Percentiles rank a stretch among this genome's conserved stretches.
Conservation (phyloP, 1,284 basidiomycete species). For the Athelia psychrophila region DNA sequence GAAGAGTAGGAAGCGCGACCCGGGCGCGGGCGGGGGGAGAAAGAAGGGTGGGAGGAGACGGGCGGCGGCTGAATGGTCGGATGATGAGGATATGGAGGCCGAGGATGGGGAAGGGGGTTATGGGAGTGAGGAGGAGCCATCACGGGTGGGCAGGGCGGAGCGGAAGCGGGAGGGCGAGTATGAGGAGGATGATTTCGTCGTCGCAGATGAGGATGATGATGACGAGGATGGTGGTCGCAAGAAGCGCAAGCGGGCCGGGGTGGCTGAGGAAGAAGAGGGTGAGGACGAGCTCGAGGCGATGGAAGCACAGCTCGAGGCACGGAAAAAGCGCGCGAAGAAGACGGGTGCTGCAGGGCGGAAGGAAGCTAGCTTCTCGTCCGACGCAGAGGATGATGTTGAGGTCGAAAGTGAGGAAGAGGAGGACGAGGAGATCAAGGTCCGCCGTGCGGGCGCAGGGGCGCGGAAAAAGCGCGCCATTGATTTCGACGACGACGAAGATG, state of each 20-base stretch:
- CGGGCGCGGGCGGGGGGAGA: conserved; percentile 41
- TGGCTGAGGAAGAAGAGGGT: conserved; percentile 40
- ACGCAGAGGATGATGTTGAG: conserved; percentile 41
- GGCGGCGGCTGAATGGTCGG: conserved; percentile 53
- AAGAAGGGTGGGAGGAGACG: conserved; percentile 45
- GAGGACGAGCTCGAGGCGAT: conserved; percentile 67
- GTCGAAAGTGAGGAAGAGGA: conserved; percentile 75
- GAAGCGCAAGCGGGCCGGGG: conserved; percentile 35
- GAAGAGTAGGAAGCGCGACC: conserved; percentile 58
- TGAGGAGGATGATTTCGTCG: conserved; percentile 80
- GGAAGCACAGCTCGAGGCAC: conserved; percentile 60
- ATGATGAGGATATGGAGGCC: conserved; percentile 48
- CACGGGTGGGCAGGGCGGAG: conserved; percentile 22
- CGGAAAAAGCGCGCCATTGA: conserved; percentile 56
- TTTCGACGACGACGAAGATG: conserved; percentile 62
- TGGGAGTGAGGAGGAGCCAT: conserved; percentile 32
- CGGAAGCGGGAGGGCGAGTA: conserved; percentile 57
- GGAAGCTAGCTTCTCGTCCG: conserved; percentile 12
- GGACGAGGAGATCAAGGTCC: conserved; percentile 59
- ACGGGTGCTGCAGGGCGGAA: conserved; percentile 26
- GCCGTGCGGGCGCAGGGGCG: conserved; percentile 42
- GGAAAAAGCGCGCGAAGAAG: conserved; percentile 26
- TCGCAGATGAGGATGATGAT: conserved; percentile 71
- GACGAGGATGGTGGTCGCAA: conserved; percentile 41
- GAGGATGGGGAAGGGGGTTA: background rate